Evolutionary conservation across 2,329 filamentous ascomycete genomes (phyloP).

Genomic region (Ceratocystis eucalypticola): DNA sequence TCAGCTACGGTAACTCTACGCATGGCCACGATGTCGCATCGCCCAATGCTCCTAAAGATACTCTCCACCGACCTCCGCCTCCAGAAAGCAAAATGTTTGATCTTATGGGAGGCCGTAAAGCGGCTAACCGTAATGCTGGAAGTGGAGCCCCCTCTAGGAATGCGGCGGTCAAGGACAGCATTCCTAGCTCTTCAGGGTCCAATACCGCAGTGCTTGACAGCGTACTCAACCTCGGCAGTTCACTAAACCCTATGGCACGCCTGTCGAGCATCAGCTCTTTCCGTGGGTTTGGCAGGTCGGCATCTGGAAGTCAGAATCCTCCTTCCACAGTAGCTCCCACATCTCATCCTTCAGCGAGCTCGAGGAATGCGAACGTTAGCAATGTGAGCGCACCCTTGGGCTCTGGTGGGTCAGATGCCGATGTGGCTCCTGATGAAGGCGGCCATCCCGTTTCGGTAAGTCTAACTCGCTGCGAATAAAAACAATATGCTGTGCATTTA

Average conservation of each 20-base stretch:
- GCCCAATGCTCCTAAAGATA: background rate
- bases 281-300: slow-evolving; percentile 55
- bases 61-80: slow-evolving; percentile 22
- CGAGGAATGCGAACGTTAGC: background rate
- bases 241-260: slow-evolving; percentile 63
- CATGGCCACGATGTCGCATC: slow-evolving; percentile 21
- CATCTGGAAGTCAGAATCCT: slow-evolving; percentile 23
- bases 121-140: slow-evolving; percentile 35
- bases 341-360: background rate
- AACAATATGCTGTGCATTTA: too few species aligned
- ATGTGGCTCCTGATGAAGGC: slow-evolving; percentile 29
- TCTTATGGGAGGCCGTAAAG: slow-evolving; percentile 53
- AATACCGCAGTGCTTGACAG: slow-evolving; percentile 61
- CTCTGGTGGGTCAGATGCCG: background rate
- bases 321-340: slow-evolving; percentile 17
- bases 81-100: slow-evolving; percentile 55
- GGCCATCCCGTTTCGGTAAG: slow-evolving; percentile 46
- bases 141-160: slow-evolving; percentile 46
- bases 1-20: slow-evolving; percentile 33
- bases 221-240: slow-evolving; percentile 66
- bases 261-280: slow-evolving; percentile 62
- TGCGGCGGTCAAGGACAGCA: slow-evolving; percentile 26
- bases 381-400: background rate
- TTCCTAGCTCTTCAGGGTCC: slow-evolving; percentile 17
- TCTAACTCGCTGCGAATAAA: background rate